Evolutionary conservation across 192 early-diverging fungal genomes (phyloP).

Genomic region (Entomortierella parvispora): DNA sequence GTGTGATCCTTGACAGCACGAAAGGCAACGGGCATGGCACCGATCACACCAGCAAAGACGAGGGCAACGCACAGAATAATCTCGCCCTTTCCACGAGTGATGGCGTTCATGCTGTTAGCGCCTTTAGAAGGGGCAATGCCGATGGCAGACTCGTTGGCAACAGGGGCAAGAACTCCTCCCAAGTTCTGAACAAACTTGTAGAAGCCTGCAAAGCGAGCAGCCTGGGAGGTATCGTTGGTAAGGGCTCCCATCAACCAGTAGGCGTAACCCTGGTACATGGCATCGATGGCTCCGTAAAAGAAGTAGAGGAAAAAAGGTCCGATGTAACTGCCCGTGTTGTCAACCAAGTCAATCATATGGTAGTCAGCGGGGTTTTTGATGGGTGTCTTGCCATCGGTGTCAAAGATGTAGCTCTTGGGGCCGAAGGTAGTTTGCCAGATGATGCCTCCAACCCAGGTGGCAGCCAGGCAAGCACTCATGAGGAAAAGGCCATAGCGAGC

Average conservation of each 20-base stretch:
- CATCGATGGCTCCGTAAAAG: constrained; percentile 75
- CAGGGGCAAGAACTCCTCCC: constrained; percentile 48
- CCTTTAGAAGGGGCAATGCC: constrained; percentile 38
- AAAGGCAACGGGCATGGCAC: constrained; percentile 46
- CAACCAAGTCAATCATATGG: constrained; percentile 16
- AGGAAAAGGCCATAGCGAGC: constrained; percentile 63
- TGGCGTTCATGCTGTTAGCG: constrained; percentile 18
- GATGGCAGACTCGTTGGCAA: constrained; percentile 35
- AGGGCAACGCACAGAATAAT: constrained; percentile 29
- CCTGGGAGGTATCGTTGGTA: constrained; percentile 75
- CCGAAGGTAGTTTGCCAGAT: constrained; percentile 60
- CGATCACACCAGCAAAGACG: constrained; percentile 26
- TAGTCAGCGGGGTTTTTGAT: no score
- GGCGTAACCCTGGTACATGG: constrained; percentile 72
- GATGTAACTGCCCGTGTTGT: constrained; percentile 28
- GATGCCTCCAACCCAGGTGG: constrained; percentile 65
- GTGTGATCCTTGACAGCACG: constrained; percentile 37
- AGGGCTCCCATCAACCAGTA: constrained; percentile 88
- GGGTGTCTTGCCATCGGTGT: no score
- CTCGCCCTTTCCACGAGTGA: constrained; percentile 34
- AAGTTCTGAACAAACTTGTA: constrained; percentile 15
- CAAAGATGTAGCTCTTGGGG: not conserved
- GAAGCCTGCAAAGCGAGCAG: constrained; percentile 68
- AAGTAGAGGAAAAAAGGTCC: constrained; percentile 72
- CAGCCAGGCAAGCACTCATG: constrained; percentile 54